phyloP scores from a whole-genome alignment of 257 asterid species.

The Forsythia suspensa region DNA sequence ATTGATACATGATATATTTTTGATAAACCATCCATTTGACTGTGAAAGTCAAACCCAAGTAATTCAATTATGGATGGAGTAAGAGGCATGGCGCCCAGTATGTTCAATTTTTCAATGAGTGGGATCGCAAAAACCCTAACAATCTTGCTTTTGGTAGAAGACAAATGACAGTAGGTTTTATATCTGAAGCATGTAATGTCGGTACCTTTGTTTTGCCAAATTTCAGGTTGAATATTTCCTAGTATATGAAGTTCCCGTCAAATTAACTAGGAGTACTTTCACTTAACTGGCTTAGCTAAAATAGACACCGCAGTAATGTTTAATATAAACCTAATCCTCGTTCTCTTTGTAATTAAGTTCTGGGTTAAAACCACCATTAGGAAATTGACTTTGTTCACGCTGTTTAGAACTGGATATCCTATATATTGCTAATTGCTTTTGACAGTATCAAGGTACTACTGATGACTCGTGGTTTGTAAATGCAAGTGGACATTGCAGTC shows the following conservation, averaged over 20 bases:
- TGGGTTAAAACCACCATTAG: neutral
- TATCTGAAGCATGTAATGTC: neutral
- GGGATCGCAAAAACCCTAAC: neutral
- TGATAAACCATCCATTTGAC: neutral
- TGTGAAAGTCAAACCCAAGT: too few species aligned
- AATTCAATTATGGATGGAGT: too few species aligned
- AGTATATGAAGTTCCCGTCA: neutral
- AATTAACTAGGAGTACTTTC: neutral
- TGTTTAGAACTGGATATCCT: neutral
- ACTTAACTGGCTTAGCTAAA: neutral
- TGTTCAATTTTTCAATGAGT: neutral
- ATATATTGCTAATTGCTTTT: neutral
- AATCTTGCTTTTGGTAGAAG: neutral
- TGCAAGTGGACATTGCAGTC: neutral
- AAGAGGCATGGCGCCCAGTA: neutral
- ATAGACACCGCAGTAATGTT: neutral
- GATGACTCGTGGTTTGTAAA: conserved; percentile 8
- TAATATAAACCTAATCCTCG: neutral
- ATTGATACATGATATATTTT: neutral
- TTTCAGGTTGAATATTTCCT: neutral
- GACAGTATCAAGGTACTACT: neutral
- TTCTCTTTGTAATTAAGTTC: neutral
- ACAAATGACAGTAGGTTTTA: neutral
- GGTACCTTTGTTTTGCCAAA: neutral
- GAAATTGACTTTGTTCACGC: neutral